Base-by-base conservation (phyloP, 768 basidiomycete species). In the Sporobolomyces phaffii region DNA sequence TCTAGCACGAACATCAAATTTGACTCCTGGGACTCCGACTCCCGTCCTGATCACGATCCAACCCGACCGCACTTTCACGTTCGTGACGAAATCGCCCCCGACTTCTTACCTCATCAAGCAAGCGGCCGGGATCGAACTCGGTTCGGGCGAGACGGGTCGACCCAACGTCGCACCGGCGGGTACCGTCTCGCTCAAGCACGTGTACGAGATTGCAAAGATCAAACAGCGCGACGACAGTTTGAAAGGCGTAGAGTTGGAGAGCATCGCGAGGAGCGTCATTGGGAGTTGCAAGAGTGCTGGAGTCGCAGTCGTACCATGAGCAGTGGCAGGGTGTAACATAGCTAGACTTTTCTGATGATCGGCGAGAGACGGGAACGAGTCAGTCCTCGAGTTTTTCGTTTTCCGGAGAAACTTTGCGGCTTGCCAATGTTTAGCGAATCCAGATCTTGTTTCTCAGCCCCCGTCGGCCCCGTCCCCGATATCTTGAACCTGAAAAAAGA, bases 201-300 rank as follows among this genome's bases (percentile, higher is more conserved):
- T 98, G 77, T 97, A 92, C 79, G 96, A 98, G 82, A 96, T 99
- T 77, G 91, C 94, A 41, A 94, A 90, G 83, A 89, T 99, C 78
- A 99, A 99, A 81, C 83, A 85, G 59, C 84, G 83, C 75, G 96
- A 99, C 80, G 87, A 87, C 70, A 87, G 91, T 77, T 80, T 96
- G 82, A 88, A 84, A 80, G 61, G 40, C 22, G 82, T 96, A 70
- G 84, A 85, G 69, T 82, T 94, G 69, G 89, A 96, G 81, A 85
- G 86, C 73, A 87, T 99, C 57, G 87, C 90, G 33, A 87, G 87
- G 76, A 89, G 89, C 77, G 82, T 98, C 70, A 80, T 96, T 72
- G 93, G 91, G 54, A 90, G 88, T 73, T 91, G 91, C 57, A 86
- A 81, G 81, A 90, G 87, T 68, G 80, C 96, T 75, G 96, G 96